phyloP scores from a whole-genome alignment of 2,329 filamentous ascomycete genomes.

The Penicillium sp. region DNA sequence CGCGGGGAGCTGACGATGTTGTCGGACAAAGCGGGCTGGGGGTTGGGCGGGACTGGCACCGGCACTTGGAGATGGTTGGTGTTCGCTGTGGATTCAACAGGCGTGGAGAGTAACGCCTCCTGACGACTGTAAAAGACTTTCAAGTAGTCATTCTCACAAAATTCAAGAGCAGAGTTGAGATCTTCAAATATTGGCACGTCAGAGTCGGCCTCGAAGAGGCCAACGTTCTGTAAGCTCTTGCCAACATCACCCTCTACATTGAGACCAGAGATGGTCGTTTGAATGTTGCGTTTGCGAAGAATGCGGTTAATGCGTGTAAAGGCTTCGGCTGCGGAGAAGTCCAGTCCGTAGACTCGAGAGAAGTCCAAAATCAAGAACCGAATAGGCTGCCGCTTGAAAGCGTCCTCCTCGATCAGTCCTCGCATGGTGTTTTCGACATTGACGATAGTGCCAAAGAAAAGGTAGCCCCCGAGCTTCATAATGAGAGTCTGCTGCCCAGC shows the following conservation, averaged over 20 bases:
- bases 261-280: conserved; percentile 79
- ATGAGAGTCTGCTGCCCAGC: conserved; percentile 86
- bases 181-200: conserved; percentile 80
- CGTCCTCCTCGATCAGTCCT: conserved; percentile 74
- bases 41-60: conserved; percentile 15
- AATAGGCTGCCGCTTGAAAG: conserved; percentile 74
- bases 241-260: conserved; percentile 73
- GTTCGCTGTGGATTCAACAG: conserved; percentile 9
- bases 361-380: conserved; percentile 88
- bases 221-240: conserved; percentile 75
- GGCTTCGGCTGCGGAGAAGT: conserved; percentile 93
- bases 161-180: conserved; percentile 88
- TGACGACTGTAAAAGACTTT: conserved; percentile 73
- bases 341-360: conserved; percentile 82
- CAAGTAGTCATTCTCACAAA: conserved; percentile 90
- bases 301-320: conserved; percentile 90
- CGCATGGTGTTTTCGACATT: conserved; percentile 88
- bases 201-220: conserved; percentile 69
- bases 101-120: conserved; percentile 44
- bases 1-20: conserved; percentile 71
- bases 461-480: conserved; percentile 85
- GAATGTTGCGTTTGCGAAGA: conserved; percentile 71
- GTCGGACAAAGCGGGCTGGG: conserved; percentile 43
- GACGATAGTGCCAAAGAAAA: conserved; percentile 99
- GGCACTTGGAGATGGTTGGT: conserved; percentile 27